Base-by-base conservation (phyloP, 306 rosid genomes). In the Amphicarpaea edgeworthii region DNA sequence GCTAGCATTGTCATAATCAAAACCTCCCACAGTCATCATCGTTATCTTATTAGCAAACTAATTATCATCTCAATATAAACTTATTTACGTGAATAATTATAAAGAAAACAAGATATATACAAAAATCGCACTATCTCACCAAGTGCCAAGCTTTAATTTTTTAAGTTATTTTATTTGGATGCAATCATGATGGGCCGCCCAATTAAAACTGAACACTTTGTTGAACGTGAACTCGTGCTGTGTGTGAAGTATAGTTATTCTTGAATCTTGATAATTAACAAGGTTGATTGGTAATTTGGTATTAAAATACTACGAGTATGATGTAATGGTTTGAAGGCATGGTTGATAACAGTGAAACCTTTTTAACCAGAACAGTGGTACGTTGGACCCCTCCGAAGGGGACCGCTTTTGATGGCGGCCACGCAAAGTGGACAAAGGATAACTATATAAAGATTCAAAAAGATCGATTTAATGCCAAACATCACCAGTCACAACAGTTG, bases 371-470 rank as follows among this genome's bases (percentile, higher is more conserved):
- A 28, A 64, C 28, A 46, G 70, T 30, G 24, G 32, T 58, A 5
- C 32, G 32, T 28, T 68, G 78, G 70, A 73, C 72, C 59, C 59
- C 59, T 63, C 34, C 7, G 3, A 12, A 16, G 62, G 58, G 75
- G 73, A 43, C 77, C 75, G 57, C 79, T 78, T 81, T 70, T 54
- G 79, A 75, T 58, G 42, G 70, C 19, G 32, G 79, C 85, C 88
- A 79, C 83, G 60, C 73, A 87, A 76, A 76, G 88, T 79, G 86
- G 53, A 9, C 21, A 42, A 7, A 55, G 68, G 84, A 83, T 83
- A 62, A 73, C 59, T 19, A 37, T 37, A 32, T 6, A 9, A 17
- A 7, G 21, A 47, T 68, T 47, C 41, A 59, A 37, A 68, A 68
- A 49, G 68, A 68, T 68, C n/a, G n/a, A n/a, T n/a, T 55, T 66